Conservation (phyloP, 2,329 filamentous ascomycete genomes). For the Cytospora leucostoma region DNA sequence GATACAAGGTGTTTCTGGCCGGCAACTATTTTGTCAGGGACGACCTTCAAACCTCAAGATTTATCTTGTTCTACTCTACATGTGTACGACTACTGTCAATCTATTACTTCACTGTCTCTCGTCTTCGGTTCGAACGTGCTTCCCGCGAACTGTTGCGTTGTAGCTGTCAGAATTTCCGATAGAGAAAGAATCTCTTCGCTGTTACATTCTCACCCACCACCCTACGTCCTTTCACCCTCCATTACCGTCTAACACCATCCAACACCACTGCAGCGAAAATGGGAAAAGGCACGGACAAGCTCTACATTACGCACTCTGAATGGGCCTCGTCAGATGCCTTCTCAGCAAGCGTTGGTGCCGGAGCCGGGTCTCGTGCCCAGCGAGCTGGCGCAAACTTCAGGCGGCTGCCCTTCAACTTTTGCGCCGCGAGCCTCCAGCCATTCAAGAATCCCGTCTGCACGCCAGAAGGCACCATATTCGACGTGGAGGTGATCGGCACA, state of each 20-base stretch:
- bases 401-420: constrained; percentile 96
- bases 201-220: not conserved
- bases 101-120: not conserved
- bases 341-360: constrained; percentile 74
- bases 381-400: constrained; percentile 70
- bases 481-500: constrained; percentile 87
- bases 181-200: not conserved
- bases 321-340: constrained; percentile 92
- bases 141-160: not conserved
- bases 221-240: not conserved
- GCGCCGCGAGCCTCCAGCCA: constrained; percentile 91
- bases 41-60: not conserved
- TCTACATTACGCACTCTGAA: constrained; percentile 91
- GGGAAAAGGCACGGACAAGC: constrained; percentile 59
- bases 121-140: not conserved
- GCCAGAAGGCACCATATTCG: constrained; percentile 82
- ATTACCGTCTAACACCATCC: not conserved
- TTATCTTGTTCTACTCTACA: constrained; percentile 2
- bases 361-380: constrained; percentile 61
- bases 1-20: constrained; percentile 1
- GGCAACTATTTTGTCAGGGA: constrained; percentile 21
- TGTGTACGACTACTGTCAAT: not conserved
- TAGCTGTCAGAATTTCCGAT: not conserved
- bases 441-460: constrained; percentile 96
- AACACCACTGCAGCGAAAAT: constrained; percentile 34